Base-by-base conservation (phyloP, 83 land plant genomes). In the Picea abies region DNA sequence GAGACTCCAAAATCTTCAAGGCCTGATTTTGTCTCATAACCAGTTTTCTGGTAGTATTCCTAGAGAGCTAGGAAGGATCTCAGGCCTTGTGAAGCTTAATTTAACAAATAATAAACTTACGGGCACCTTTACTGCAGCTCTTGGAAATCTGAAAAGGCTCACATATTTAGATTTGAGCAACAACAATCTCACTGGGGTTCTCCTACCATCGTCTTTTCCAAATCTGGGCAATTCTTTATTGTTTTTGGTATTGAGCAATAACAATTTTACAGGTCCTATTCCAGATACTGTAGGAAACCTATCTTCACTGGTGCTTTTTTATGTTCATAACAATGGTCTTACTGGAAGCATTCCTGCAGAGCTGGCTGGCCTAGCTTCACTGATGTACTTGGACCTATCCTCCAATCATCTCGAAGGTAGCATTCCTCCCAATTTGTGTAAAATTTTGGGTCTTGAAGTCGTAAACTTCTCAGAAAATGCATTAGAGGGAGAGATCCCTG, bases 331-430 rank as follows among this genome's bases (percentile, higher is more conserved):
- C 73, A 92, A 92, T 60, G 63, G 64, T 19, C 71, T 92, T 63
- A 84, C 86, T 37, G 94, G 94, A 35, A 37, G 61, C 22, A 78
- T 90, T 82, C 76, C 83, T 8, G 73, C 79, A 0, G 26, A 78
- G 61, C 14, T 91, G 10, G 84, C 85, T 12, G 83, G 87, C 63
- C 89, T 92, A 11, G 80, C 86, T 0, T 84, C 88, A n/a, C 81
- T 94, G 14, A 84, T 83, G n/a, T 69, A 83, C 14, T 68, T 93
- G 20, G 94, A 94, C 73, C 37, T 89, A 11, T 94, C 95, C 1
- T 65, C 76, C 87, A 94, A 94, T 81, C 79, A 83, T 22, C 88
- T 91, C 0, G 22, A 68, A n/a, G 89, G 70, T 35, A 80, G n/a
- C 44, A 84, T 84, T 35, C 86, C 86, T 29, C 61, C 78, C 41